Evolutionary conservation across 169 alveolate species (phyloP).

Genomic region (Haemoproteus tartakovskyi): DNA sequence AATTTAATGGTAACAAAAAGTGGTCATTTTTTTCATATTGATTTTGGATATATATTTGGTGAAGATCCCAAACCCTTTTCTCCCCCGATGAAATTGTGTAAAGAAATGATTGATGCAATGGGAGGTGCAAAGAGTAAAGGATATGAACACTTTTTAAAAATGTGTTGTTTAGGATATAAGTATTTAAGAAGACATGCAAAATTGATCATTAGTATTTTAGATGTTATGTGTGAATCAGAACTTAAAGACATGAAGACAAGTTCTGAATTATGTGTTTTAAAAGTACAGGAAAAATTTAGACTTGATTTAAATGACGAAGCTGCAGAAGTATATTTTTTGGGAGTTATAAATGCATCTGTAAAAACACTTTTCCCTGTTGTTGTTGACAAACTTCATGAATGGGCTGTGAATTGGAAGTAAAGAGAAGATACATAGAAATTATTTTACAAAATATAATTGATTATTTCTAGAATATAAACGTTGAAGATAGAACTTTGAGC

Average conservation of each 20-base stretch:
- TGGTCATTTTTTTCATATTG: slow-evolving; percentile 97
- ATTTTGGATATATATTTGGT: slow-evolving; percentile 97
- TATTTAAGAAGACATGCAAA: slow-evolving; percentile 84
- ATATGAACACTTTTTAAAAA: slow-evolving; percentile 76
- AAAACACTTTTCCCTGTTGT: slow-evolving; percentile 90
- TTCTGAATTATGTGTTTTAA: slow-evolving; percentile 67
- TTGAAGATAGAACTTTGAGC: too few species aligned
- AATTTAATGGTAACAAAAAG: slow-evolving; percentile 90
- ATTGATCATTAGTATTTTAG: slow-evolving; percentile 84
- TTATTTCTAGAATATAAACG: too few species aligned
- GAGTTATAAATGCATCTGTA: slow-evolving; percentile 85
- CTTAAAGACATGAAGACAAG: slow-evolving; percentile 84
- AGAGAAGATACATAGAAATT: neutral
- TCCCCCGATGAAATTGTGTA: slow-evolving; percentile 73
- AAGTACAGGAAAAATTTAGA: slow-evolving; percentile 83
- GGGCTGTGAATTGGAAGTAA: slow-evolving; percentile 87
- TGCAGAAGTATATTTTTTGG: slow-evolving; percentile 86
- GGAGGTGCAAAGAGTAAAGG: slow-evolving; percentile 91
- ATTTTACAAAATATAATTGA: too few species aligned
- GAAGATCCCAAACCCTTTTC: slow-evolving; percentile 77
- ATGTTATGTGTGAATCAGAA: slow-evolving; percentile 92
- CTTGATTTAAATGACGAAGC: slow-evolving; percentile 84
- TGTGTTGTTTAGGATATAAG: slow-evolving; percentile 82
- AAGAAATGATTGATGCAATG: slow-evolving; percentile 77
- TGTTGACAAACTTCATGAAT: slow-evolving; percentile 85